Conservation (phyloP, 306 rosid genomes). For the Sicyos baderoa region DNA sequence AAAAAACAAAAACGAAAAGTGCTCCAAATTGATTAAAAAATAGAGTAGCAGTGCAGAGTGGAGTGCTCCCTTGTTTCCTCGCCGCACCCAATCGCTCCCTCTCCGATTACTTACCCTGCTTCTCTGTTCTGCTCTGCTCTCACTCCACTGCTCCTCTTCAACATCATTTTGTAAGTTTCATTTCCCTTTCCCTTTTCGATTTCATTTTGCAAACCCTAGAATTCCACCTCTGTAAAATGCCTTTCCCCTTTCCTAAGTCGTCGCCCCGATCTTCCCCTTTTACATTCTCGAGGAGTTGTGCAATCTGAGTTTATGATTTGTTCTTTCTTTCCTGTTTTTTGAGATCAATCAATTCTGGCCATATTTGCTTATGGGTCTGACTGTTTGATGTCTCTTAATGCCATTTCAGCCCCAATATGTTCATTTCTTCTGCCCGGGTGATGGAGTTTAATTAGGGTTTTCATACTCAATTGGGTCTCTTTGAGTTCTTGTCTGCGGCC, state of each 20-base stretch:
- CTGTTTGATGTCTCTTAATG: slow-evolving; percentile 25
- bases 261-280: not conserved
- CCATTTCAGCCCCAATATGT: slow-evolving; percentile 24
- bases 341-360: not conserved
- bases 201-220: slow-evolving; percentile 18
- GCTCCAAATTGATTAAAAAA: no score
- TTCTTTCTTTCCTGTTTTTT: not conserved
- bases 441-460: slow-evolving; percentile 17
- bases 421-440: slow-evolving; percentile 17
- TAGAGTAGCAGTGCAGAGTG: not conserved
- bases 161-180: slow-evolving; percentile 5
- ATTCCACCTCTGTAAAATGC: not conserved
- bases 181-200: not conserved
- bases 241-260: not conserved
- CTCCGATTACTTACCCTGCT: not conserved
- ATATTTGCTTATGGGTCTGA: slow-evolving; percentile 17
- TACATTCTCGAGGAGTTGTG: no score
- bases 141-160: not conserved
- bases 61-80: not conserved
- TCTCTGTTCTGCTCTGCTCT: slow-evolving; percentile 1
- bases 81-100: not conserved
- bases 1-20: no score
- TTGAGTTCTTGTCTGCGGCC: slow-evolving; percentile 24
- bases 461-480: slow-evolving; percentile 19
- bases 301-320: not conserved